Conservation (phyloP, 2,329 filamentous ascomycete species). For the Beauveria sp. region DNA sequence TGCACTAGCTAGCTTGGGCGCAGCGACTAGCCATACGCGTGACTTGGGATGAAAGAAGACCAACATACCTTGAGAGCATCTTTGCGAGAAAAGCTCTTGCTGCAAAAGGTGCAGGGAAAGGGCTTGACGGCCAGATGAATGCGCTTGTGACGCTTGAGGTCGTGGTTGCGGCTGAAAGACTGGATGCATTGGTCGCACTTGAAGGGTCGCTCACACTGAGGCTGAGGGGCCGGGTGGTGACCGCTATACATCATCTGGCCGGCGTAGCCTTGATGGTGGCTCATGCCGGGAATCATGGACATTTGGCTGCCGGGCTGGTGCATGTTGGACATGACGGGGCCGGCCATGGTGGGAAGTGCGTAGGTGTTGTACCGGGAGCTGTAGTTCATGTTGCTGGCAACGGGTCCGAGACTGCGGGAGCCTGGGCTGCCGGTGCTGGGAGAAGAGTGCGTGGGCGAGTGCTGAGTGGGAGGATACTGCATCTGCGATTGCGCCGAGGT, state of each 20-base stretch:
- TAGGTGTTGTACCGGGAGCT: conserved; percentile 31
- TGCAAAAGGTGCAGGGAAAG: conserved; percentile 83
- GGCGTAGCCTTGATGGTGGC: conserved; percentile 46
- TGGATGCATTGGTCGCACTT: conserved; percentile 89
- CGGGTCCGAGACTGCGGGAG: conserved; percentile 14
- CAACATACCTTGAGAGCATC: conserved; percentile 84
- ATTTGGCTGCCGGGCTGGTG: conserved; percentile 66
- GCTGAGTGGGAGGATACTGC: conserved; percentile 32
- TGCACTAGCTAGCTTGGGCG: not conserved
- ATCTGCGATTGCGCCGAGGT: conserved; percentile 39
- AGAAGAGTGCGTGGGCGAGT: conserved; percentile 36
- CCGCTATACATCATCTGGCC: conserved; percentile 52
- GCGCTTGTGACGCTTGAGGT: conserved; percentile 89
- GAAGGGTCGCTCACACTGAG: conserved; percentile 74
- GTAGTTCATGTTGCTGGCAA: conserved; percentile 9
- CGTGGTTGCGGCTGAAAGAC: conserved; percentile 93
- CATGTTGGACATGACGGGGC: conserved; percentile 70
- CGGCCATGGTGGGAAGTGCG: conserved; percentile 54
- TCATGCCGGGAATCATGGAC: conserved; percentile 58
- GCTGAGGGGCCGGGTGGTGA: conserved; percentile 36
- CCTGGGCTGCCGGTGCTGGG: conserved; percentile 37
- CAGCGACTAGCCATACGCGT: not conserved
- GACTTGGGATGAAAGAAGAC: not conserved
- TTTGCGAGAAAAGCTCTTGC: conserved; percentile 95
- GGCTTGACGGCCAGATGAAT: conserved; percentile 95